phyloP scores from a whole-genome alignment of 352 stramenopile genomes.

The Nothophytophthora sp. region DNA sequence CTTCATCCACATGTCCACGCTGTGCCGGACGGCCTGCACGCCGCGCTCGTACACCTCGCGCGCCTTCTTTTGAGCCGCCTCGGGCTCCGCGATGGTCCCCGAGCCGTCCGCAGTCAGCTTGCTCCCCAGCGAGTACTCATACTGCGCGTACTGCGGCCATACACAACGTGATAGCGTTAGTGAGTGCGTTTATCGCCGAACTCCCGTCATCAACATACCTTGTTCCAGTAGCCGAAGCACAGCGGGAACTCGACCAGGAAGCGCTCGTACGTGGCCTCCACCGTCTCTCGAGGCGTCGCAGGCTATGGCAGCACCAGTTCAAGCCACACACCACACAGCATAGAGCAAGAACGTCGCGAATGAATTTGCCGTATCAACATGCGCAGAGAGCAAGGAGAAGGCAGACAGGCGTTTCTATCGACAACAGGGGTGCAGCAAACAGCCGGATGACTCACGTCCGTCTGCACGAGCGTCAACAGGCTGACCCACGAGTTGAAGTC shows the following conservation, averaged over 20 bases:
- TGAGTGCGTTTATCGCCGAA: too few relatives aligned
- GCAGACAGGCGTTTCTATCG: too few relatives aligned
- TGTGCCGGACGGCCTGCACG: slow-evolving; percentile 59
- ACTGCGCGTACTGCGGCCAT: slow-evolving; percentile 73
- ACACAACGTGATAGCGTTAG: too few relatives aligned
- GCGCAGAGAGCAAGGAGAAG: too few relatives aligned
- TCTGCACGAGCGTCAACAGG: slow-evolving; percentile 70
- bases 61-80: slow-evolving; percentile 48
- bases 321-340: too few relatives aligned
- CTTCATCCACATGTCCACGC: slow-evolving; percentile 87
- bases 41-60: slow-evolving; percentile 70
- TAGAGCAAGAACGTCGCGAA: too few relatives aligned
- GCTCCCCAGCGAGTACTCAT: slow-evolving; percentile 49
- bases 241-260: slow-evolving; percentile 79
- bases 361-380: too few relatives aligned
- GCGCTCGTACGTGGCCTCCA: slow-evolving; percentile 67
- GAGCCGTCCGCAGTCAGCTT: slow-evolving; percentile 39
- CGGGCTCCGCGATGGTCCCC: slow-evolving; percentile 34
- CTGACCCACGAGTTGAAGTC: slow-evolving; percentile 85
- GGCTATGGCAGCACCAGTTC: too few relatives aligned
- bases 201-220: slow-evolving; percentile 35
- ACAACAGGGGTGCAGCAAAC: too few relatives aligned
- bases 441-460: slow-evolving; percentile 34
- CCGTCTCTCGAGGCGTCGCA: slow-evolving; percentile 42
- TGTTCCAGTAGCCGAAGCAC: slow-evolving; percentile 89